Percentiles rank a stretch among this genome's conserved stretches.
phyloP scores from a whole-genome alignment of 805 yeast species.

The Lipomyces spencermartinsiae region DNA sequence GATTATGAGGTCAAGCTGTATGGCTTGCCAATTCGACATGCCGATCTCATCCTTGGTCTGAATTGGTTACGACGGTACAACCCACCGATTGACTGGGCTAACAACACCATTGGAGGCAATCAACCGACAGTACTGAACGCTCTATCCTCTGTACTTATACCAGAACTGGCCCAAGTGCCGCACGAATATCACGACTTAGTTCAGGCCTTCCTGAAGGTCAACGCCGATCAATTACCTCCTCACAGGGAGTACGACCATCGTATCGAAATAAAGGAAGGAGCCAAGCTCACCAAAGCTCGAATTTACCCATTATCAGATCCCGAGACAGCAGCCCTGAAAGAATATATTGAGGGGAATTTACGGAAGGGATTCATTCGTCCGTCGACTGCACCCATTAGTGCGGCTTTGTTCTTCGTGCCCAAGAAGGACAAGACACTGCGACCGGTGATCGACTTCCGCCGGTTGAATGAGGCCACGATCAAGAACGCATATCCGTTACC shows the following conservation, averaged over 20 bases:
- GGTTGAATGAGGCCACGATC: slow-evolving; percentile 13
- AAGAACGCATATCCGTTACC: slow-evolving; percentile 19
- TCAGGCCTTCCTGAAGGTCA: not conserved
- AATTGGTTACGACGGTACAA: not conserved
- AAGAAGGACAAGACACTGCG: slow-evolving; percentile 37
- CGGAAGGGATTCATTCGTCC: not conserved
- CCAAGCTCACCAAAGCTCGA: not conserved
- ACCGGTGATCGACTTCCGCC: slow-evolving; percentile 25
- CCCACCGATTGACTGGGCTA: not conserved
- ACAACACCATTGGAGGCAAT: not conserved
- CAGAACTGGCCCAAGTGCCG: not conserved
- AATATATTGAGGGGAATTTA: not conserved
- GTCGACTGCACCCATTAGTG: not conserved
- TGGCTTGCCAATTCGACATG: no score
- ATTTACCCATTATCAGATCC: not conserved
- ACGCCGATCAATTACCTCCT: not conserved
- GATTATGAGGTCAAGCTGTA: no score
- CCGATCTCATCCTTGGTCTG: not conserved
- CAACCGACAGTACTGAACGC: not conserved
- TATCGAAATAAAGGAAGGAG: not conserved
- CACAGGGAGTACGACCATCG: not conserved
- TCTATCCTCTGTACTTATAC: not conserved
- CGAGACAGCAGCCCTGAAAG: not conserved
- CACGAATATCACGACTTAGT: not conserved
- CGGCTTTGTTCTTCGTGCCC: slow-evolving; percentile 35